Evolutionary conservation across 345 rosid species (phyloP).

Genomic region (Cardamine chenopodiifolia): DNA sequence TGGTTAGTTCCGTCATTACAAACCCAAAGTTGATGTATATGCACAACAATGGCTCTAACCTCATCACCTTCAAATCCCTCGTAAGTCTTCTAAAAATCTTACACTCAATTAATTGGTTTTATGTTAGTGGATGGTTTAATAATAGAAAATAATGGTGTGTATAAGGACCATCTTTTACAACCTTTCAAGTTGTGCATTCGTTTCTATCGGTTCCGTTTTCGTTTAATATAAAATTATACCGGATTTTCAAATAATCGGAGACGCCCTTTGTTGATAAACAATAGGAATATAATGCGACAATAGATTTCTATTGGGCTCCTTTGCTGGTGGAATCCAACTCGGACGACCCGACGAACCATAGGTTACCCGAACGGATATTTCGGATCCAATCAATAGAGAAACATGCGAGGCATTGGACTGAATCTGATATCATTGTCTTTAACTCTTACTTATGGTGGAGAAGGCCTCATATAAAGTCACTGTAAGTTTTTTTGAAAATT

Average conservation of each 20-base stretch:
- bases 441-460: conserved; percentile 98
- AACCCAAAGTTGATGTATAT: conserved; percentile 54
- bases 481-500: conserved; percentile 55
- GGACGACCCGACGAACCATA: conserved; percentile 76
- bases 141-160: background rate
- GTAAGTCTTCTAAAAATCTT: conserved; percentile 36
- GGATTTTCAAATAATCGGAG: background rate
- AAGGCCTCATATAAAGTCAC: conserved; percentile 60
- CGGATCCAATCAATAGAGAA: conserved; percentile 76
- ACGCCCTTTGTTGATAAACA: background rate
- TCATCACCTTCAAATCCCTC: conserved; percentile 52
- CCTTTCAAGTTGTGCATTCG: background rate
- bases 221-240: background rate
- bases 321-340: conserved; percentile 93
- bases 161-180: background rate
- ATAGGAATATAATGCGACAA: conserved; percentile 81
- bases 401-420: conserved; percentile 83
- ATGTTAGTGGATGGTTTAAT: background rate
- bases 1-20: conserved; percentile 65
- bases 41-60: conserved; percentile 63
- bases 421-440: conserved; percentile 71
- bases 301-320: conserved; percentile 94
- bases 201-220: background rate
- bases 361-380: conserved; percentile 67
- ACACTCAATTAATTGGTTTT: background rate